These are phyloP conservation scores for Heliocybe sulcata DNA, from an alignment of 1,284 basidiomycete genomes.

Conservation along the genomic window DNA sequence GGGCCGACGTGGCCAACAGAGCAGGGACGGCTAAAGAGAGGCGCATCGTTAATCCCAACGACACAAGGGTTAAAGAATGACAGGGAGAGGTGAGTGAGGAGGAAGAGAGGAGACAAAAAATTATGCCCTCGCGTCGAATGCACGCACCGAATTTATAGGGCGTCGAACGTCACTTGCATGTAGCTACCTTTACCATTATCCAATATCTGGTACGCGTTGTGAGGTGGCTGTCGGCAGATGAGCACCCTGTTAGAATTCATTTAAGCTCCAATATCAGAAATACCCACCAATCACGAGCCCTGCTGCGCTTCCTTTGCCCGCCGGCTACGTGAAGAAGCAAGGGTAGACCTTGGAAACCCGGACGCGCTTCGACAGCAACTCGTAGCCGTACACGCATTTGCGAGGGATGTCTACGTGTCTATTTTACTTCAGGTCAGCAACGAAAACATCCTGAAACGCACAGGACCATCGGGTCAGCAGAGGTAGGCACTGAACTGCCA, in stretches of 20 bases:
- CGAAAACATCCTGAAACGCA: no score
- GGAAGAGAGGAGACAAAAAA: background rate
- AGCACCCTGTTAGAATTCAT: background rate
- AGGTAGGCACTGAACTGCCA: no score
- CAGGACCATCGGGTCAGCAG: no score
- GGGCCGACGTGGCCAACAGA: background rate
- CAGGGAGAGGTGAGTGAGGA: background rate
- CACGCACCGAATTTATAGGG: background rate
- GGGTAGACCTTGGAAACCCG: no score
- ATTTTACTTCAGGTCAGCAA: no score
- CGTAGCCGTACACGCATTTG: no score
- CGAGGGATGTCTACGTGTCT: no score
- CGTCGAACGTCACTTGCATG: no score
- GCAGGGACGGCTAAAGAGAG: background rate
- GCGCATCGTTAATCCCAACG: background rate
- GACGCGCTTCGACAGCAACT: no score
- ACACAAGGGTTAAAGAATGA: background rate
- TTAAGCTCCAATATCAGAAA: background rate
- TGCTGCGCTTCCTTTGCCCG: background rate
- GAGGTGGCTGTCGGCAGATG: background rate
- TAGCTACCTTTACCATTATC: no score
- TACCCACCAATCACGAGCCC: background rate
- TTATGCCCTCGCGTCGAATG: background rate
- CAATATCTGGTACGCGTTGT: background rate
- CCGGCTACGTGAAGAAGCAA: background rate